Evolutionary conservation across 2,329 filamentous ascomycete species (phyloP).

Genomic region (Claviceps arundinis): DNA sequence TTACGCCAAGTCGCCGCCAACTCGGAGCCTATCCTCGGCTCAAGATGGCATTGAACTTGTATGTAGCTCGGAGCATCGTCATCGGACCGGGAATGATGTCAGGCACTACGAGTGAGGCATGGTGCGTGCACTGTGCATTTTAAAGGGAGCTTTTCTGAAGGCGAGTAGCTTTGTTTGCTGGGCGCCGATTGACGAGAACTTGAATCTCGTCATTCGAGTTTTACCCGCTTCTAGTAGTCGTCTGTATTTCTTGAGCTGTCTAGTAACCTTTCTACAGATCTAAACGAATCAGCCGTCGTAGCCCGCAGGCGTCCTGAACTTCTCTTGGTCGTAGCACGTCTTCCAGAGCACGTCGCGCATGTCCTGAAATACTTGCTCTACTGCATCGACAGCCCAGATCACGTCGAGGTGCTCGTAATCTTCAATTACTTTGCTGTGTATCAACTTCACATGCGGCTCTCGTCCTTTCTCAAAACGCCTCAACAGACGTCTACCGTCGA

Average conservation of each 20-base stretch:
- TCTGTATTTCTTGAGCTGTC: no score
- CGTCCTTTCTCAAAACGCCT: slow-evolving; percentile 60
- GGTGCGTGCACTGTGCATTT: background rate
- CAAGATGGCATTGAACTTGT: background rate
- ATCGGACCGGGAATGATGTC: no score
- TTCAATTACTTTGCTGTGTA: slow-evolving; percentile 71
- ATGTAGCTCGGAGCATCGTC: no score
- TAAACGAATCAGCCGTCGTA: slow-evolving; percentile 32
- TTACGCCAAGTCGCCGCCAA: no score
- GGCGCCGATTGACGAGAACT: no score
- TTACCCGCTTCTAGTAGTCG: no score
- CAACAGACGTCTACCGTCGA: slow-evolving; percentile 66
- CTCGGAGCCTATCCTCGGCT: background rate
- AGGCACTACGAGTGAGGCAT: background rate
- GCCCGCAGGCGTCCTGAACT: slow-evolving; percentile 50
- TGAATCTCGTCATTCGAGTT: no score
- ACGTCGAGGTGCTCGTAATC: slow-evolving; percentile 92
- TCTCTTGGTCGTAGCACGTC: slow-evolving; percentile 43
- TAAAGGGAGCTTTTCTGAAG: background rate
- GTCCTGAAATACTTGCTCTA: slow-evolving; percentile 71
- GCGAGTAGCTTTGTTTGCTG: background rate
- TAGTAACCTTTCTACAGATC: background rate
- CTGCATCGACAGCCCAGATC: slow-evolving; percentile 83
- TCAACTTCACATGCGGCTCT: slow-evolving; percentile 69
- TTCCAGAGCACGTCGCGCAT: slow-evolving; percentile 74